Evolutionary conservation across 1,139 yeast genomes (phyloP).

Genomic region (Suhomyces anneliseae): DNA sequence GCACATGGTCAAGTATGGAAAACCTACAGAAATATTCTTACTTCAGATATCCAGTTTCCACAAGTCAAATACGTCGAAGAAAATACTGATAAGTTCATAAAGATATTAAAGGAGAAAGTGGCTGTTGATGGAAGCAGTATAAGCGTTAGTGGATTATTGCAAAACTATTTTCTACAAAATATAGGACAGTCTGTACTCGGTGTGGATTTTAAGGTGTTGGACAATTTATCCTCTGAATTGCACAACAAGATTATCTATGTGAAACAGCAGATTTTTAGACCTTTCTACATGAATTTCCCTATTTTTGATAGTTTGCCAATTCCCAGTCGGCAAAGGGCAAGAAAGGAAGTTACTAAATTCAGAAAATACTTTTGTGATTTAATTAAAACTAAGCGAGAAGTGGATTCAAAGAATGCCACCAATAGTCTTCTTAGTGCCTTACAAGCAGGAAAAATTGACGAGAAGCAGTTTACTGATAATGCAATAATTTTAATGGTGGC

Average conservation of each 20-base stretch:
- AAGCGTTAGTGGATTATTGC: conserved; percentile 42
- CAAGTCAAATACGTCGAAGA: conserved; percentile 31
- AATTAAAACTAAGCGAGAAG: conserved; percentile 22
- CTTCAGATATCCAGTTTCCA: conserved; percentile 55
- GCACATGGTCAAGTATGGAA: conserved; percentile 60
- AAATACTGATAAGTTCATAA: conserved; percentile 32
- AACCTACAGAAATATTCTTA: conserved; percentile 45
- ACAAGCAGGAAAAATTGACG: conserved; percentile 34
- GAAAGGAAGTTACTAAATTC: conserved; percentile 44
- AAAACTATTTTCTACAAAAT: conserved; percentile 50
- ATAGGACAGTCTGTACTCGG: conserved; percentile 54
- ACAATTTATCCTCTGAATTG: conserved; percentile 27
- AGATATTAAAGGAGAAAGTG: conserved; percentile 12
- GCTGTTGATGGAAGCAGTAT: conserved; percentile 15
- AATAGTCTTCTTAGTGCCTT: conserved; percentile 40
- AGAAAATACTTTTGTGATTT: conserved; percentile 32
- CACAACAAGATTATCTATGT: conserved; percentile 44
- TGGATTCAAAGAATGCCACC: conserved; percentile 23
- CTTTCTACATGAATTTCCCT: conserved; percentile 57
- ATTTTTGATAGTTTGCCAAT: conserved; percentile 51
- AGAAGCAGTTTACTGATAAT: conserved; percentile 54
- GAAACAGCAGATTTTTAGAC: conserved; percentile 56
- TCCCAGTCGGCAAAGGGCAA: conserved; percentile 48
- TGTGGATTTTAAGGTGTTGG: conserved; percentile 38
- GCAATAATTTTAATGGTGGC: conserved; percentile 59